A percentile compares a stretch with the other conserved stretches of the same genome.
These are phyloP conservation scores for Boletus edulis DNA, from an alignment of 768 basidiomycete genomes.

Conservation along the genomic window DNA sequence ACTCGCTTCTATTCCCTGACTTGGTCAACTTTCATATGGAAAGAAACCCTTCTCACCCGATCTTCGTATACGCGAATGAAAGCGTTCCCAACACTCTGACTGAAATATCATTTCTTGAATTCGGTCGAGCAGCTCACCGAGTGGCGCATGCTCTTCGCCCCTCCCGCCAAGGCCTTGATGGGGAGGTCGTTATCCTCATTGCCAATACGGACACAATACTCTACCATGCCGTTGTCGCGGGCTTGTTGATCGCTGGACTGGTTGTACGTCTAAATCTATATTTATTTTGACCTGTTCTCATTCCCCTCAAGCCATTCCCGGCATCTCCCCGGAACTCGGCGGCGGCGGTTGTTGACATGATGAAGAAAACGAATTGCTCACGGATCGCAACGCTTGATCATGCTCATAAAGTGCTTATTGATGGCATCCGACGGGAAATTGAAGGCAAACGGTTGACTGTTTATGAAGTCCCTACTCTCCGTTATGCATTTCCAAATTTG, in stretches of 20 bases:
- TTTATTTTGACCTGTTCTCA: conserved; percentile 26
- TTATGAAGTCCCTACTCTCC: conserved; percentile 19
- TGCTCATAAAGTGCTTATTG: conserved; percentile 17
- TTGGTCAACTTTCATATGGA: conserved; percentile 25
- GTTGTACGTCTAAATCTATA: conserved; percentile 26
- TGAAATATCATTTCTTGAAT: conserved; percentile 20
- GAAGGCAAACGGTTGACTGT: conserved; percentile 2
- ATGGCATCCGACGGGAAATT: background rate
- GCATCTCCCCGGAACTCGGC: conserved; percentile 42
- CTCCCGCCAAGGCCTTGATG: conserved; percentile 20
- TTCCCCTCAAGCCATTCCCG: conserved; percentile 28
- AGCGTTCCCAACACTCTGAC: conserved; percentile 4
- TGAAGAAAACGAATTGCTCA: conserved; percentile 19
- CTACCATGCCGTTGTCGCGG: conserved; percentile 31
- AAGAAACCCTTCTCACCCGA: conserved; percentile 23
- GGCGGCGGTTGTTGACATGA: conserved; percentile 32
- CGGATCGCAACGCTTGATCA: conserved; percentile 18
- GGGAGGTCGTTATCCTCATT: conserved; percentile 22
- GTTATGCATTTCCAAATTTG: conserved; percentile 38
- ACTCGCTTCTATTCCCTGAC: conserved; percentile 22
- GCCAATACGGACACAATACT: conserved; percentile 33
- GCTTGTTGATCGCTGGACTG: conserved; percentile 41
- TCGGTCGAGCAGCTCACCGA: conserved; percentile 28
- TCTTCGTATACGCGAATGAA: conserved; percentile 18
- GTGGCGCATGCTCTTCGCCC: conserved; percentile 42